Conservation (phyloP, 306 rosid genomes). For the Sesbania bispinosa region DNA sequence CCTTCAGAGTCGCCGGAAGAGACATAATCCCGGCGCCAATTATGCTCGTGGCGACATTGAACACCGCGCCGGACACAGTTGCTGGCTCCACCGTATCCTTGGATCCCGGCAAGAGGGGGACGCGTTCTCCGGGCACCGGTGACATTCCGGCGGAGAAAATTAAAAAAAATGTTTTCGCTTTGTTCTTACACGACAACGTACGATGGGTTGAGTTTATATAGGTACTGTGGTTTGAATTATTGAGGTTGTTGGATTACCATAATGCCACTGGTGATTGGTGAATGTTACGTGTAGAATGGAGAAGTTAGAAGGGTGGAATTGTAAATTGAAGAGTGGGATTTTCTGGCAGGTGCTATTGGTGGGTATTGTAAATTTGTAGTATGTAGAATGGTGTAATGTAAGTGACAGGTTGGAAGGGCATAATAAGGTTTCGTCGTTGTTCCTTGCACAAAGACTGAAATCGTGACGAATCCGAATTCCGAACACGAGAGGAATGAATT, state of each 20-base stretch:
- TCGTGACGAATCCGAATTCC: background rate
- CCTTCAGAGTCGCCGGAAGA: constrained; percentile 81
- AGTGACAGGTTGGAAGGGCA: background rate
- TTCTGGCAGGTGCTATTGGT: background rate
- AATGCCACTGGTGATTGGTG: background rate
- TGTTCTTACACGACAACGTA: background rate
- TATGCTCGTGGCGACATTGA: constrained; percentile 76
- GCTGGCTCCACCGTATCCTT: constrained; percentile 28
- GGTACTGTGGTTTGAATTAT: background rate
- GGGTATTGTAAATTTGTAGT: too few relatives aligned
- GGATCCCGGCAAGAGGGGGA: constrained; percentile 44
- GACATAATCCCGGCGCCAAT: constrained; percentile 99
- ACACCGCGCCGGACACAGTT: constrained; percentile 68
- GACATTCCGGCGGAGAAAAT: constrained; percentile 43
- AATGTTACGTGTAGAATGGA: background rate
- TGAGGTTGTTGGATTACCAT: constrained; percentile 27
- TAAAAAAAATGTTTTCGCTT: background rate
- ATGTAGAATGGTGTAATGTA: too few relatives aligned
- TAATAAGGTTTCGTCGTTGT: background rate
- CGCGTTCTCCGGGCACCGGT: constrained; percentile 36
- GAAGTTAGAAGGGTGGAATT: background rate
- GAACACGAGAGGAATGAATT: constrained; percentile 7
- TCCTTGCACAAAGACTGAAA: background rate
- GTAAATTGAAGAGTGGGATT: background rate
- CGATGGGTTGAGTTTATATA: background rate